Evolutionary conservation across 176 grass and related monocot genomes (phyloP), one percentile per base, ranked within the genome.

Genomic region (Bonia amplexicaulis): DNA sequence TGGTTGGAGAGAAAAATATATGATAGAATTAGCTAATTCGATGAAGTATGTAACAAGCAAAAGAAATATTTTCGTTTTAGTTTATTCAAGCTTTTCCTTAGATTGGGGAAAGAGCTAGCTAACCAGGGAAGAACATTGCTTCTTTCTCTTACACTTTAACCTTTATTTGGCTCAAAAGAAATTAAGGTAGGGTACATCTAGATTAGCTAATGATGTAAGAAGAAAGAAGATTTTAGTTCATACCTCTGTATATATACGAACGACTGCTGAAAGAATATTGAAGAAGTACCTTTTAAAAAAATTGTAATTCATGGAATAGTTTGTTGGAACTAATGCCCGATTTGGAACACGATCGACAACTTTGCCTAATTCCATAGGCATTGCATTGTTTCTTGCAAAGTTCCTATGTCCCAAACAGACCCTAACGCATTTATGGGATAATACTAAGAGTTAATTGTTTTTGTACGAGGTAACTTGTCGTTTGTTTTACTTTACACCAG

Each of bases 91-190:
- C 15, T 67, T 77, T 53, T 53, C 47, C 33, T 29, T 76, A 55
- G 61, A 62, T 66, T 54, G 15, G 47, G 35, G 47, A 19, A 76
- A 67, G n/a, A 76, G 51, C 37, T 22, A 61, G 39, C 40, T 60
- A 72, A 49, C 17, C 9, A 44, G 10, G 10, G 71, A 53, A 84
- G 35, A 67, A 55, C 35, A 77, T 44, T 45, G 61, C 35, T 29
- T 82, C 27, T 64, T 69, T 45, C 58, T 35, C 15, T 71, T 41
- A 15, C 52, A 71, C 51, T 67, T 55, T 76, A 76, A 75, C 46
- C 22, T 44, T 54, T 10, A 84, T 84, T 76, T 66, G n/a, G 35
- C 31, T 84, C 46, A 76, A 65, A 67, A 82, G 37, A 44, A 71
- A 49, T 49, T 49, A 49, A 82, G n/a, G 59, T 55, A 66, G n/a